phyloP scores from a whole-genome alignment of 2,329 filamentous ascomycete species.

The Sclerotinia subarctica region DNA sequence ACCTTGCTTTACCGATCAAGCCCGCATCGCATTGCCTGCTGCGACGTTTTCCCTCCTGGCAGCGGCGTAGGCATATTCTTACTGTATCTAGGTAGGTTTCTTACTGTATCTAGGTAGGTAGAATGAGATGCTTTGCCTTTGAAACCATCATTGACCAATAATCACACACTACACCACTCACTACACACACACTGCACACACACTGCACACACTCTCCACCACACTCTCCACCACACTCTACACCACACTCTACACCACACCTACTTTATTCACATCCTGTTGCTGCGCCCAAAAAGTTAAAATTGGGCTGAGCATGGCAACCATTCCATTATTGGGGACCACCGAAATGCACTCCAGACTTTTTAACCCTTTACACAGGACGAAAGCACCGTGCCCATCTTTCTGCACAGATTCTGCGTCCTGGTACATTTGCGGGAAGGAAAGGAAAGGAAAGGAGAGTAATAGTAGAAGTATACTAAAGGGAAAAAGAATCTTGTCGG shows the following conservation, averaged over 20 bases:
- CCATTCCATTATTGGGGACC: not conserved
- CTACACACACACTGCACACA: not conserved
- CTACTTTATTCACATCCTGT: no score
- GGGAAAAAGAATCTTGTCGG: not conserved
- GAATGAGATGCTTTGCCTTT: not conserved
- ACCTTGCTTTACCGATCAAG: conserved; percentile 19
- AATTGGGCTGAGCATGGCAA: not conserved
- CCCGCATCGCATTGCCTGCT: conserved; percentile 19
- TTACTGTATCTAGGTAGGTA: not conserved
- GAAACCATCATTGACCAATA: not conserved
- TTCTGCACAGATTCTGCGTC: not conserved
- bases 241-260: not conserved
- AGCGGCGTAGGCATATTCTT: conserved; percentile 7
- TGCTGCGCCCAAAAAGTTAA: conserved; percentile 7
- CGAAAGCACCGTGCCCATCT: not conserved
- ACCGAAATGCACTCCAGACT: conserved; percentile 14
- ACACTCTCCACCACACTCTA: not conserved
- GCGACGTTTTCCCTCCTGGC: conserved; percentile 19
- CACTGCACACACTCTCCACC: not conserved
- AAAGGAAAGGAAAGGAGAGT: not conserved
- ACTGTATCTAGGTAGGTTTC: not conserved
- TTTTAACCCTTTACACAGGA: not conserved
- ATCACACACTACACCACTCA: not conserved
- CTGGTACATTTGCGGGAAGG: not conserved
- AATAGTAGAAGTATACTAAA: not conserved